Evolutionary conservation across 441 rosid species (phyloP), one percentile per base, ranked within the genome.

Genomic region (Populus tomentosa): DNA sequence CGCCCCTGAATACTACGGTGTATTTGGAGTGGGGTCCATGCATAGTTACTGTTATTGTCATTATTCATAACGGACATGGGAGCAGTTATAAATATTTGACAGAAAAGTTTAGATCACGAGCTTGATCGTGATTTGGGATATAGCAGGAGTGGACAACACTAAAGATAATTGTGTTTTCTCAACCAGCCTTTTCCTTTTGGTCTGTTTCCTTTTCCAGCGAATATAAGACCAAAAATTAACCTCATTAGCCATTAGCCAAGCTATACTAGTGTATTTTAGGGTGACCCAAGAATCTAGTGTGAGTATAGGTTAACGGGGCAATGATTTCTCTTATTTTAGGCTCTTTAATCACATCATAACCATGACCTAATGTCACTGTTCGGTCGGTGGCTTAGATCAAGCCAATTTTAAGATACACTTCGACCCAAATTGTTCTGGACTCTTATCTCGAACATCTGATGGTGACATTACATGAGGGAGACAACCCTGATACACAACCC

Each of bases 111-210:
- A 56, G 28, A 70, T 68, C 56, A 78, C 10, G 66, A 56, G 35
- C 75, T 71, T 67, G 73, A 75, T 76, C 69, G 70, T 32, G 30
- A 30, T 74, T 67, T 20, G 73, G 79, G 75, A 80, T 78, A 62
- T 74, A 72, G 69, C 75, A 13, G 35, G 28, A 26, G 64, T 26
- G 63, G 67, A 35, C 38, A 61, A 2, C 14, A 38, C 70, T 16
- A 32, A 80, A 36, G 72, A 80, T 74, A 61, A 65, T 67, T n/a
- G 6, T 72, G 61, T 70, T 59, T 46, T 32, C 35, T 53, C 5
- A 23, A 26, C 71, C 0, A 18, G 14, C 79, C 66, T 80, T 82
- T 83, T 67, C 81, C 75, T 78, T 73, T 79, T 76, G 82, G 75
- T 23, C 21, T 69, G 64, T 64, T 3, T 32, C 61, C 42, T 64